Evolutionary conservation across 108 stramenopile genomes (phyloP), one percentile per base, ranked within the genome.

Genomic region (Nitzschia sp.): DNA sequence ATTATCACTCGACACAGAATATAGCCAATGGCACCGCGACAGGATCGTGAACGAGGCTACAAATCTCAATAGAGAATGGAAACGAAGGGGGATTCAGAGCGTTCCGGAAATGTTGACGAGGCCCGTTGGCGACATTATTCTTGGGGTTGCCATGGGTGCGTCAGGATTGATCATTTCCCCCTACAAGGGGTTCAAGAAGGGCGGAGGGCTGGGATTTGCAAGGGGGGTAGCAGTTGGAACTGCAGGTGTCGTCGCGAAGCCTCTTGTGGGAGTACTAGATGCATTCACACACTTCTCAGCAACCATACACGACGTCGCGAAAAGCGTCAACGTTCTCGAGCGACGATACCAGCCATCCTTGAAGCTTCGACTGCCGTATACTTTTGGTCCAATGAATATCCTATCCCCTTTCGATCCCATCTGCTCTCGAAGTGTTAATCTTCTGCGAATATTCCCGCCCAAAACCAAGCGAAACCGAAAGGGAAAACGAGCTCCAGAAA

Each of bases 241-340:
- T 19, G 69, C 81, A 45, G 93, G 93, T 47, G 66, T 90, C n/a
- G 76, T 90, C 28, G 75, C 84, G 16, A 90, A 90, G 68, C 93
- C 93, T 34, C 28, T 88, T 21, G 91, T 92, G 56, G 93, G 93
- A 13, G 63, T 95, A 3, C 76, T 85, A 23, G 93, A 95, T 72
- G 89, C 89, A 0, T 81, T 92, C 66, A 61, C 89, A 34, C 93
- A 95, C 69, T 71, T 85, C 16, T 76, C 85, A 46, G 88, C 81
- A 28, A 83, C 85, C 11, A 60, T 92, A 47, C 83, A 90, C 45
- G 91, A 95, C 61, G 73, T 92, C 32, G 93, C 93, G 1, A 86
- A 82, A 56, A 80, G 83, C 41, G 85, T 89, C 15, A 95, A 95
- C 75, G 59, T 95, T 30, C 67, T 92, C 5, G 93, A 95, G 46